Percentiles rank a stretch among this genome's conserved stretches.
Conservation (phyloP, 2,329 filamentous ascomycete genomes). For the Rutstroemia sp. region DNA sequence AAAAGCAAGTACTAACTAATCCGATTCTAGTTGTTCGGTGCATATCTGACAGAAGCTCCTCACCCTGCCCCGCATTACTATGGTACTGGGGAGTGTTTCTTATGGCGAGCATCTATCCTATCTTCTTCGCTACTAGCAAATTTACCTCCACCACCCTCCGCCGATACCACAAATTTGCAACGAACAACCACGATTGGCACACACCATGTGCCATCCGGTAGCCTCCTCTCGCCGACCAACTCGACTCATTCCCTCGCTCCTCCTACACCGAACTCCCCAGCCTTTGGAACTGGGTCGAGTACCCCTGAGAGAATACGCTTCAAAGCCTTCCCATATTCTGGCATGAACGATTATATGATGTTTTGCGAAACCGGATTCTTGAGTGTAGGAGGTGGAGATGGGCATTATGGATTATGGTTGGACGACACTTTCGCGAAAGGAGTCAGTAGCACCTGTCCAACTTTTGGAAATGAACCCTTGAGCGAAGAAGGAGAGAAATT, state of each 20-base stretch:
- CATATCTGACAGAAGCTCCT: constrained; percentile 85
- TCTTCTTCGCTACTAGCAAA: constrained; percentile 38
- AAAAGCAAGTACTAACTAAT: neutral
- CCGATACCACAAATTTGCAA: constrained; percentile 53
- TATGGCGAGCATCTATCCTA: constrained; percentile 70
- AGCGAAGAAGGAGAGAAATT: constrained; percentile 93
- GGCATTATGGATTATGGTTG: constrained; percentile 89
- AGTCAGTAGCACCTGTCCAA: constrained; percentile 75
- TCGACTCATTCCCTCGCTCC: constrained; percentile 13
- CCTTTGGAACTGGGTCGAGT: constrained; percentile 31
- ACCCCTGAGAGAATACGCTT: constrained; percentile 77
- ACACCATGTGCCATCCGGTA: constrained; percentile 3
- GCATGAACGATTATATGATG: constrained; percentile 94
- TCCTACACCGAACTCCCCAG: constrained; percentile 21
- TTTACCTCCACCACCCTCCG: constrained; percentile 60
- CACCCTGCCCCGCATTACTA: constrained; percentile 80
- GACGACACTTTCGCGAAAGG: constrained; percentile 79
- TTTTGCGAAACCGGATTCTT: constrained; percentile 82
- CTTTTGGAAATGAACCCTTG: constrained; percentile 89
- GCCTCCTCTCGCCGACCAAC: constrained; percentile 18
- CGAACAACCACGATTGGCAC: constrained; percentile 52
- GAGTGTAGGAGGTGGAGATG: constrained; percentile 80
- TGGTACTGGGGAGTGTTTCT: constrained; percentile 92
- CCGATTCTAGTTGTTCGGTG: constrained; percentile 66
- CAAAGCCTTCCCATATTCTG: constrained; percentile 94